Evolutionary conservation across 148 eudicot species (phyloP), one percentile per base, ranked within the genome.

Genomic region (Dysphania ambrosioides): DNA sequence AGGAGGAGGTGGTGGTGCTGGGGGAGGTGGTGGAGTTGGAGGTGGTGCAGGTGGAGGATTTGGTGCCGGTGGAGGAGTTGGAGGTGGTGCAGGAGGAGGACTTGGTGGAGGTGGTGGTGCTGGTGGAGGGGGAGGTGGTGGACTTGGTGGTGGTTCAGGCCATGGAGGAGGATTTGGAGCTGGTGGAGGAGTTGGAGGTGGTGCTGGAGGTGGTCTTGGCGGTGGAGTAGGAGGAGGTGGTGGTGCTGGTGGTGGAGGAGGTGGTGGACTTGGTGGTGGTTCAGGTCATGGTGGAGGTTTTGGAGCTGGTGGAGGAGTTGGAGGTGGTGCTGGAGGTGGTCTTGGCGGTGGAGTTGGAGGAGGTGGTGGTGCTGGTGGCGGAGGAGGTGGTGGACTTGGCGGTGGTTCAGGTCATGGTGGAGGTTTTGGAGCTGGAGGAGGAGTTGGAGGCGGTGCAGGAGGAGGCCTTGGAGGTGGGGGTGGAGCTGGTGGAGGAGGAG

Each of bases 251-350:
- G 68, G 38, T 5, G 80, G 80, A 1, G 76, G 44, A 1, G 76
- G 76, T 5, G 74, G 74, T 21, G 79, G 79, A 27, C 27, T 42
- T 18, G 76, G 76, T 0, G 76, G 76, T 29, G 76, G 76, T 30
- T 2, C 32, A 44, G 70, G 77, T 19, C 21, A 15, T 1, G 80
- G 80, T 15, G 76, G 80, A 4, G 80, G 80, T 3, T 42, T 73
- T n/a, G 81, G 81, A 10, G 77, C 68, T 2, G 81, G 81, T 41
- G 81, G 72, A 66, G 80, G 80, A 19, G 60, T 59, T 1, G 81
- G 77, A n/a, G 77, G 73, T 12, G 81, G 81, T 42, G 63, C 36
- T 3, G 81, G 77, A 42, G 81, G 78, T 15, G 82, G 78, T 44
- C 40, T 73, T 8, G 82, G 80, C 18, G 80, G 80, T 21, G 80